Evolutionary conservation across 2,329 filamentous ascomycete genomes (phyloP).

Genomic region (Fusarium domesticum): DNA sequence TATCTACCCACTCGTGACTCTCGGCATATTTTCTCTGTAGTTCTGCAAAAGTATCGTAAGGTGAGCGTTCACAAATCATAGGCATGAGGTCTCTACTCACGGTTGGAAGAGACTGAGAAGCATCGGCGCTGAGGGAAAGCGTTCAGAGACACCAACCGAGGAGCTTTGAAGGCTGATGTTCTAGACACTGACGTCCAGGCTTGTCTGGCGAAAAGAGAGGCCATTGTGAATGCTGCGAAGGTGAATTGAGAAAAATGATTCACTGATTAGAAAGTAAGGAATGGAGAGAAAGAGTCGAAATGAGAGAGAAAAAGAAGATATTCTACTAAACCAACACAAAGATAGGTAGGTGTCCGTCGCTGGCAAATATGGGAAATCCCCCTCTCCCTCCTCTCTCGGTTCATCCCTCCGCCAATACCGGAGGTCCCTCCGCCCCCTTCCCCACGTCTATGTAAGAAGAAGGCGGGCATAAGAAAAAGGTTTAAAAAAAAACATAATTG

Average conservation of each 20-base stretch:
- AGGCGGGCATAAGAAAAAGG: not conserved
- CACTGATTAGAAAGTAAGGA: not conserved
- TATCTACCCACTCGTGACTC: slow-evolving; percentile 90
- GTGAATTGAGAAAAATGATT: no score
- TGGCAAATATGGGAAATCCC: not conserved
- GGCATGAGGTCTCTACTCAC: no score
- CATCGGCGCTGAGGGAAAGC: slow-evolving; percentile 19
- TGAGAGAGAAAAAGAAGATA: not conserved
- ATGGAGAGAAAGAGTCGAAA: not conserved
- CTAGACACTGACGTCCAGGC: slow-evolving; percentile 24
- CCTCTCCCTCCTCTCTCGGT: not conserved
- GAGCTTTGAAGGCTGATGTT: slow-evolving; percentile 20
- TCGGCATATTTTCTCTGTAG: slow-evolving; percentile 62
- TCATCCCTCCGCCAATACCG: not conserved
- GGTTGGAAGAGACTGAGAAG: slow-evolving; percentile 26
- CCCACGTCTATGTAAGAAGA: not conserved
- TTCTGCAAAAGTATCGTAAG: slow-evolving; percentile 7
- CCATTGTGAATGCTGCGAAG: slow-evolving; percentile 23
- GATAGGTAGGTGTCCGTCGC: no score
- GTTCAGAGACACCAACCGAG: slow-evolving; percentile 17
- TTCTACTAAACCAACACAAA: not conserved
- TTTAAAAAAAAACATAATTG: not conserved
- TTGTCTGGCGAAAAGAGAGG: slow-evolving; percentile 26
- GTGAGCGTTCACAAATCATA: no score
- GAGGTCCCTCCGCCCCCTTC: not conserved